Base-by-base conservation (phyloP, 2,329 filamentous ascomycete genomes). In the Arthrocladium fulminans region DNA sequence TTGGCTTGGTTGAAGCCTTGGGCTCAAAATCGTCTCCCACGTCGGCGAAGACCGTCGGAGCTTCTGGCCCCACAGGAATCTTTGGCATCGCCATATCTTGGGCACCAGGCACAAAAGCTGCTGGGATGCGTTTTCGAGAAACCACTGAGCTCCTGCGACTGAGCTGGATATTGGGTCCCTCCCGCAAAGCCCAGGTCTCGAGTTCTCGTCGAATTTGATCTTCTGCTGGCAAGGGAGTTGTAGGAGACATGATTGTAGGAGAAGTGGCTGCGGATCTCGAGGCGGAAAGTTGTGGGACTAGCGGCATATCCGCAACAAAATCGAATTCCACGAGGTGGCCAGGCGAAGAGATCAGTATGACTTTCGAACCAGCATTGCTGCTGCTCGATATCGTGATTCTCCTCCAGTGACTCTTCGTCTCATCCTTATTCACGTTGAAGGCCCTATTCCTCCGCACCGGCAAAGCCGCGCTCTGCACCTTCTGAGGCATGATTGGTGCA, bases 151-250 rank as follows among this genome's bases (percentile, higher is more conserved):
- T 43, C 35, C 41, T 53, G 43, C 23, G 47, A 43, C 30, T 53
- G 46, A 30, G 47, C 35, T 6, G n/a, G 17, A 34, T 38, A 19
- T 47, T 35, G 2, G 44, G 44, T 2, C 54, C 52, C 20, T 52
- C 54, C n/a, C 48, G 39, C 15, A 55, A 37, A 7, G 47, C 51
- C 22, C 51, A 51, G 24, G 22, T 54, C 24, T 55, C 55, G 22
- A 57, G 30, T 42, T 55, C 55, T 40, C 53, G 32, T 7, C 50
- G 51, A 30, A 51, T 17, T 46, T 54, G 53, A 29, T 57, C 55
- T 41, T 55, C 53, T 20, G 25, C 46, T 5, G 55, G 50, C 15
- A 24, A 15, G 20, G 44, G 30, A 10, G 44, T 47, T 23, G 17
- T 17, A 9, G 44, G 44, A 19, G 34, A 38, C 22, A 17, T 19